These are phyloP conservation scores for Claviceps citrina DNA, from an alignment of 2,329 filamentous ascomycete genomes.

Conservation along the genomic window DNA sequence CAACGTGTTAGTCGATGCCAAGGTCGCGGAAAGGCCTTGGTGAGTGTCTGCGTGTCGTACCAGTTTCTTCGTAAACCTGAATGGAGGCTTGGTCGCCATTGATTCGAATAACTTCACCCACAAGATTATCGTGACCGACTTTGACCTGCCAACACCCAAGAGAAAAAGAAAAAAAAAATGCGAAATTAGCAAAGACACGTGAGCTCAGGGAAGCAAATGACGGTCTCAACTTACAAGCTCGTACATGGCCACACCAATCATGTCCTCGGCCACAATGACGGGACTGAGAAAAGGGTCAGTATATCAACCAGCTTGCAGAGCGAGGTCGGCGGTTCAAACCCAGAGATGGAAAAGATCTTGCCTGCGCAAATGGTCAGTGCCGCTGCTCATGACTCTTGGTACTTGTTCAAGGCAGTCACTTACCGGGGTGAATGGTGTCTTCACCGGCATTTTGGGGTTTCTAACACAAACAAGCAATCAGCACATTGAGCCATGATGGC, in stretches of 20 bases:
- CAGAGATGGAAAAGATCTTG: conserved; percentile 48
- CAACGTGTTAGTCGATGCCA: neutral
- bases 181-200: neutral
- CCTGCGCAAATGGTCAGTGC: conserved; percentile 23
- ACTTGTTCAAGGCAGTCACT: conserved; percentile 8
- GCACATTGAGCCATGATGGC: conserved; percentile 8
- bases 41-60: conserved; percentile 31
- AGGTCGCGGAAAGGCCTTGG: conserved; percentile 1
- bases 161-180: neutral
- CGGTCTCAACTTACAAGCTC: conserved; percentile 56
- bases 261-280: conserved; percentile 92
- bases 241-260: conserved; percentile 99
- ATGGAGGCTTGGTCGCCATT: conserved; percentile 90
- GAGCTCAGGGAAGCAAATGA: neutral
- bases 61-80: conserved; percentile 98
- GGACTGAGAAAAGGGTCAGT: conserved; percentile 38
- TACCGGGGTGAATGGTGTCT: conserved; percentile 26
- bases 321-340: conserved; percentile 26
- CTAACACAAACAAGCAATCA: conserved; percentile 12
- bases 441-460: conserved; percentile 22
- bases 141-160: conserved; percentile 44
- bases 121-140: conserved; percentile 81
- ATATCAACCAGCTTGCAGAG: conserved; percentile 3
- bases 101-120: conserved; percentile 97
- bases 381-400: neutral